Evolutionary conservation across 164 flowering plant species (phyloP), one percentile per base, ranked within the genome.

Genomic region (Nymphaea colorata): DNA sequence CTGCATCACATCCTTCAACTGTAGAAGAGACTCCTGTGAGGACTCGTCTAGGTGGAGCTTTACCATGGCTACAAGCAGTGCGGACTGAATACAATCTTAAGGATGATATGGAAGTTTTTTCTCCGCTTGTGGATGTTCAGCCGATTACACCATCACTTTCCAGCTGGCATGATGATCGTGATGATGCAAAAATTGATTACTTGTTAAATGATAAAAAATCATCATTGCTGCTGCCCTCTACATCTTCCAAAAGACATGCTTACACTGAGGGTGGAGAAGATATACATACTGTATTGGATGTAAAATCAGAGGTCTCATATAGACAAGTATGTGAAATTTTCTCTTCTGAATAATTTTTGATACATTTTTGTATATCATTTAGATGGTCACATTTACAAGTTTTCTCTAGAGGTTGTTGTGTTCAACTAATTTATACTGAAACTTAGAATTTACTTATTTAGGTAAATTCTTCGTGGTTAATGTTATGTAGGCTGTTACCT

Each of bases 81-180:
- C 91, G 85, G 66, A 64, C 86, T 64, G 76, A 74, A 75, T 81
- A 80, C 69, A 84, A 85, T 76, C 81, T 85, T 70, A 92, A 84
- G 82, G 99, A 95, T 75, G 99, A 92, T 62, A 92, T 95, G 99
- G 97, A 92, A 61, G 93, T 95, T 11, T 95, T 95, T 73, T 95
- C 99, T 65, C 99, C 99, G 12, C 85, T 95, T 68, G 90, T 90
- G 68, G 98, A 94, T 71, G 97, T 92, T 76, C 90, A 85, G 71
- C 96, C 99, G 64, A 84, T 91, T 69, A 87, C 96, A 12, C 96
- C 96, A 11, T 84, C 96, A 51, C 79, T 88, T 65, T 85, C 87
- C 76, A 86, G 83, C 77, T 44, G 83, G 72, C 87, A 90, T 93
- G 83, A 86, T 79, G 86, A 76, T 57, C 77, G 66, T 68, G 85